A percentile compares a stretch with the other conserved stretches of the same genome.
Conservation (phyloP, 257 asterid genomes). For the Rauvolfia tetraphylla region DNA sequence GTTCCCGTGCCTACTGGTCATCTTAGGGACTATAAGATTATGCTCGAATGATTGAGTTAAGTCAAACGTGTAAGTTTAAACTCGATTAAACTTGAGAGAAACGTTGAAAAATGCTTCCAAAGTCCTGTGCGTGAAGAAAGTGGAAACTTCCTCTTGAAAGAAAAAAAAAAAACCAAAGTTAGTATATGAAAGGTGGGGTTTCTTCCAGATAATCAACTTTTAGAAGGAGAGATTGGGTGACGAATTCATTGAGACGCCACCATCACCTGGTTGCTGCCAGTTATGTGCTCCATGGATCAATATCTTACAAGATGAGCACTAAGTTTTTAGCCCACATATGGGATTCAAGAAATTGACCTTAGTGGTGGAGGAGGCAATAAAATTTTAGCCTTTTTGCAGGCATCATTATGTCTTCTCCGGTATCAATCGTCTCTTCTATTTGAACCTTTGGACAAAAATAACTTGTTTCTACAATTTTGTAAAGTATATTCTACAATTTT, state of each 20-base stretch:
- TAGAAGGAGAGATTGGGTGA: background rate
- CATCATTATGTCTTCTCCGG: constrained; percentile 19
- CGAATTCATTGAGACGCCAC: background rate
- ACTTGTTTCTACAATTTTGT: too few species aligned
- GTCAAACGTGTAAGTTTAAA: too few species aligned
- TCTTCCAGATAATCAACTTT: background rate
- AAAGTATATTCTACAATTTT: too few species aligned
- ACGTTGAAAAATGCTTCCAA: background rate
- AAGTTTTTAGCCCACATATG: constrained; percentile 11
- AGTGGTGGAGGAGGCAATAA: constrained; percentile 4
- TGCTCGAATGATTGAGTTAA: too few species aligned
- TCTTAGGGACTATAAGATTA: background rate
- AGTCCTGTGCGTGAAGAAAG: background rate
- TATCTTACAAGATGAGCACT: background rate
- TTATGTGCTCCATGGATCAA: background rate
- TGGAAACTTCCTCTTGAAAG: too few species aligned
- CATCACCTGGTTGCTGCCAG: constrained; percentile 7
- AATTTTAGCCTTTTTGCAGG: constrained; percentile 19
- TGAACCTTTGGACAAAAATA: background rate
- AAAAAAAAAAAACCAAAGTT: background rate
- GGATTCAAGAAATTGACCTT: constrained; percentile 11
- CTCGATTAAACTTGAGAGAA: too few species aligned
- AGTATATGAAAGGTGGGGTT: background rate
- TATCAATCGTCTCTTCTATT: background rate
- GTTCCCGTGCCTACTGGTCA: too few species aligned